Evolutionary conservation across 345 rosid species (phyloP), one percentile per base, ranked within the genome.

Genomic region (Heritiera littoralis): DNA sequence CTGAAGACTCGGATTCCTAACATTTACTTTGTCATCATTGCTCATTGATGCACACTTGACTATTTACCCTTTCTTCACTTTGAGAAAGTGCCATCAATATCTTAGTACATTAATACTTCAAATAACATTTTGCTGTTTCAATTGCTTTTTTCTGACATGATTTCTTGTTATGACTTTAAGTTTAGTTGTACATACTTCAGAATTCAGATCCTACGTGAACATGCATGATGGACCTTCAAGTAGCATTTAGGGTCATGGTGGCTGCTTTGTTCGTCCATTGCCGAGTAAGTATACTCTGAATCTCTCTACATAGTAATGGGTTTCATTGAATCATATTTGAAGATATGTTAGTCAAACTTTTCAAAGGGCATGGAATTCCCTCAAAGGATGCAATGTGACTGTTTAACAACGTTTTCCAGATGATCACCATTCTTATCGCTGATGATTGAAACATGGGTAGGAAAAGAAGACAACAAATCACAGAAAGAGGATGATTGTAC

Each of bases 401-500:
- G 35, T 23, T 59, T 9, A 59, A 9, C 14, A 59, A 20, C 35
- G 3, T 20, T 20, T 20, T 30, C 18, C 41, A 30, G 41, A 13
- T 30, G 41, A 32, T 32, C 41, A 32, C 43, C 68, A 35, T 64
- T 64, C 3, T 69, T 23, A n/a, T 5, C 1, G 73, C 56, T 12
- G 73, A 20, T 35, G 38, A 6, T 63, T 32, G 43, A 63, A 63
- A 58, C 30, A 58, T n/a, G n/a, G 7, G 13, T 2, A 23, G 7
- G 46, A 2, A 20, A 4, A n/a, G 40, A 75, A 76, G 35, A 28
- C n/a, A 54, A 23, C 12, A 77, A 46, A 72, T 69, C 71, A 66
- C 40, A 55, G 72, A 75, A 73, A 74, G 60, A 72, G 28, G 2
- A 56, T 2, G 58, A 77, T 10, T 23, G 74, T 82, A 79, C 75